These are phyloP conservation scores for Eimeria zaria DNA, from an alignment of 169 alveolate genomes.

Conservation along the genomic window DNA sequence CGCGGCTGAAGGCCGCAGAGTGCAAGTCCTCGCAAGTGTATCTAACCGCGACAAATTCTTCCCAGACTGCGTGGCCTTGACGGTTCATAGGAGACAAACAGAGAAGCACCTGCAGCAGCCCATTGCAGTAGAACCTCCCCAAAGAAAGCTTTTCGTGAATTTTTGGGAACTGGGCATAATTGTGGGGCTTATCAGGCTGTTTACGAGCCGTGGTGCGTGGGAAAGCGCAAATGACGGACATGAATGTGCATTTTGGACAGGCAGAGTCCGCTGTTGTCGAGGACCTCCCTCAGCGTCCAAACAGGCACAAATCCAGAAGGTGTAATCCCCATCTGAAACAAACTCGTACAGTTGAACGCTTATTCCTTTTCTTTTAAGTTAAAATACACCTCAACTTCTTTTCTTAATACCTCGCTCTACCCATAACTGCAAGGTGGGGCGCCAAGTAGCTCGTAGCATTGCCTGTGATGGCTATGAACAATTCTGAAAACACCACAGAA, in stretches of 20 bases:
- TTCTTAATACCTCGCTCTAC: neutral
- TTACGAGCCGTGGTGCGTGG: neutral
- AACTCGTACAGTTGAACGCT: neutral
- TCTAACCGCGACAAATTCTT: slow-evolving; percentile 44
- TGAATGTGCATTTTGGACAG: slow-evolving; percentile 83
- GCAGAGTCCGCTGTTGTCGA: slow-evolving; percentile 69
- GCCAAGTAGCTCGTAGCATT: neutral
- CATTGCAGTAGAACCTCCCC: neutral
- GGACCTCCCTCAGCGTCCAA: slow-evolving; percentile 78
- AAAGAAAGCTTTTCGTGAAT: neutral
- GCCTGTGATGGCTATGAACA: neutral
- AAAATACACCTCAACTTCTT: neutral
- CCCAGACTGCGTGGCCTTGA: slow-evolving; percentile 62
- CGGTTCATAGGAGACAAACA: slow-evolving; percentile 62
- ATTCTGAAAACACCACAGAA: slow-evolving; percentile 22
- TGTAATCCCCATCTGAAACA: slow-evolving; percentile 63
- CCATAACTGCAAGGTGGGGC: neutral
- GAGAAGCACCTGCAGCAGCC: slow-evolving; percentile 54
- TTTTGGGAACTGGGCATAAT: neutral
- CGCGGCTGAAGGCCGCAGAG: neutral
- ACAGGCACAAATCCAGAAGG: slow-evolving; percentile 61
- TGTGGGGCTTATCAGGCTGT: neutral
- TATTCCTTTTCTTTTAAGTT: neutral
- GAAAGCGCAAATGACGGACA: slow-evolving; percentile 10
- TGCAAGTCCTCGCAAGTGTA: neutral